Base-by-base conservation (phyloP, 495 filamentous ascomycete species). In the Aspergillus haitiensis region DNA sequence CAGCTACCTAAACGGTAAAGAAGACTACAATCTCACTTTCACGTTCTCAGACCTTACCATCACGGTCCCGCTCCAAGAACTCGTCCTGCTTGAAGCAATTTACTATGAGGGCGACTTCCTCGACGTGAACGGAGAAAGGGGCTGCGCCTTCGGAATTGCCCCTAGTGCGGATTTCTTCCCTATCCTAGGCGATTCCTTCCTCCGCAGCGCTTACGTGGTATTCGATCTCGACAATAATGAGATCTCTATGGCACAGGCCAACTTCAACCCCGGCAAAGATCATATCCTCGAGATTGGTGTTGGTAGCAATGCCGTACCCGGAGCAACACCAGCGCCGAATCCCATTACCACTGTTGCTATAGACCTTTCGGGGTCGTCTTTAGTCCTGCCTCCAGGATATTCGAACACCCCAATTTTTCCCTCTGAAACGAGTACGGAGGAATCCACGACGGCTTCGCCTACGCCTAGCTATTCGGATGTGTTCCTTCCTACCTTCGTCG, bases 151-250 rank as follows among this genome's bases (percentile, higher is more conserved):
- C 64, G 89, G 89, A 53, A 81, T 97, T 59, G 73, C 84, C 13
- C 82, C 85, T 8, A 84, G 82, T 10, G 46, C 61, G 11, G 62
- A 72, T 12, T 82, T 82, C 45, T 84, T 84, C 13, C 82, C 81
- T 42, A 86, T 95, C 3, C 75, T 97, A 21, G 92, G 92, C 27
- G 92, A 96, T 67, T 91, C 91, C 0, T 97, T 97, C 77, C 80
- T 97, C n/a, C 81, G 92, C 36, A 87, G 86, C 37, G 92, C 92
- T 0, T 97, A 97, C 65, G 85, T 94, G 7, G 92, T 97, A 5
- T 97, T 91, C 65, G 90, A 96, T 64, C 77, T 96, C 40, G 82
- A 80, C 12, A 93, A 91, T 70, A 89, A 93, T 72, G 78, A 90
- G 74, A 90, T 96, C 60, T 72, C 69, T 1, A 75, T 97, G 52